Evolutionary conservation across 83 land plant species (phyloP).

Genomic region (Larix sibirica): DNA sequence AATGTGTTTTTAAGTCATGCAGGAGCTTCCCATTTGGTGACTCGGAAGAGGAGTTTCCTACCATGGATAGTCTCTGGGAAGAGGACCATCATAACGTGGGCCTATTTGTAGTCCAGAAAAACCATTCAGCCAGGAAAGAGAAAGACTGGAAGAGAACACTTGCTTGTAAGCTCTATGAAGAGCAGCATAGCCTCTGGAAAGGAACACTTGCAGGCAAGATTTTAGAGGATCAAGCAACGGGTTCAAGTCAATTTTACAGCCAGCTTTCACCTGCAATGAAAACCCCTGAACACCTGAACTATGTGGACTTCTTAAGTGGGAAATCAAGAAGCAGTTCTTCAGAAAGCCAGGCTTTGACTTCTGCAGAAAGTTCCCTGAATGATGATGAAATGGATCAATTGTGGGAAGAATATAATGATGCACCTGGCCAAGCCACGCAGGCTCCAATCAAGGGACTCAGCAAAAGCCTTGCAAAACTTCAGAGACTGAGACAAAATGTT

Average conservation of each 20-base stretch:
- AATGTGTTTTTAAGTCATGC: constrained; percentile 8
- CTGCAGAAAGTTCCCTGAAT: constrained; percentile 43
- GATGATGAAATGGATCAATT: constrained; percentile 5
- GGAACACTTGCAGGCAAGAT: constrained; percentile 26
- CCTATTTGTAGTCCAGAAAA: not conserved
- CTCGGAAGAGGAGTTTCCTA: not conserved
- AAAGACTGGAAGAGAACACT: constrained; percentile 72
- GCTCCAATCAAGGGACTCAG: constrained; percentile 1
- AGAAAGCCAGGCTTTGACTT: constrained; percentile 44
- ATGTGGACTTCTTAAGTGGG: not conserved
- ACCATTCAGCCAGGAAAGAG: constrained; percentile 28
- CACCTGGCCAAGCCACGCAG: constrained; percentile 8
- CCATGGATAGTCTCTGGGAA: constrained; percentile 15
- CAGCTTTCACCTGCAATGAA: not conserved
- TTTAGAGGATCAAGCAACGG: not conserved
- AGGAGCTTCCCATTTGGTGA: constrained; percentile 5
- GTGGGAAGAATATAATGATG: constrained; percentile 15
- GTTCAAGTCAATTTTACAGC: not conserved
- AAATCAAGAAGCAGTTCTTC: constrained; percentile 1
- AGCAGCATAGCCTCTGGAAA: constrained; percentile 32
- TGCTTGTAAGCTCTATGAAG: constrained; percentile 66
- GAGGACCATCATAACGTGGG: not conserved
- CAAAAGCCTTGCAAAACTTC: constrained; percentile 11
- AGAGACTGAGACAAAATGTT: constrained; percentile 16
- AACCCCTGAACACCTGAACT: constrained; percentile 4